These are phyloP conservation scores for Rhododendron kiyosumense DNA, from an alignment of 148 eudicot species.

Conservation along the genomic window DNA sequence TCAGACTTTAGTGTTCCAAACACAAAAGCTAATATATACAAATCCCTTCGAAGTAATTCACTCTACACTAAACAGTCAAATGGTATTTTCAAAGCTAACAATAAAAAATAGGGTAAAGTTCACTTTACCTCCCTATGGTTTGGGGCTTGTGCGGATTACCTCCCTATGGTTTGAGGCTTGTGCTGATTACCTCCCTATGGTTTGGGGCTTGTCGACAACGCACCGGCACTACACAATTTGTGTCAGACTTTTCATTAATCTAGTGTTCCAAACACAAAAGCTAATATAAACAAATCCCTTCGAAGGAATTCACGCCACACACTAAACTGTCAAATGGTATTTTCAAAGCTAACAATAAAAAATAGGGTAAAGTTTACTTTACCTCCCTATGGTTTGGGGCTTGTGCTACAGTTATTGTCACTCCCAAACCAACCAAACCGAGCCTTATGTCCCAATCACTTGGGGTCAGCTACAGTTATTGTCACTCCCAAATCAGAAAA, in stretches of 20 bases:
- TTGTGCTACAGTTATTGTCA: no score
- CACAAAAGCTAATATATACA: not conserved
- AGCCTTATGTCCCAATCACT: no score
- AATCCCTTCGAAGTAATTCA: not conserved
- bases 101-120: not conserved
- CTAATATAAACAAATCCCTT: not conserved
- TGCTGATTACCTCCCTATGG: not conserved
- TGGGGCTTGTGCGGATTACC: no score
- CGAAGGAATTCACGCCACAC: not conserved
- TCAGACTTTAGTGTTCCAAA: not conserved
- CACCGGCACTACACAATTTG: not conserved
- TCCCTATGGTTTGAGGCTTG: no score
- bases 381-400: not conserved
- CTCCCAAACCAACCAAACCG: no score
- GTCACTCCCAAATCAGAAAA: no score
- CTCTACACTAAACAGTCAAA: not conserved
- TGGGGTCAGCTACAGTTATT: no score
- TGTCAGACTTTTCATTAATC: not conserved
- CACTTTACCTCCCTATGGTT: not conserved
- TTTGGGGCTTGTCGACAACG: not conserved
- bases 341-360: not conserved
- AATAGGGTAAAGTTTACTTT: not conserved
- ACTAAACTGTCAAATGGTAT: not conserved
- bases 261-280: not conserved
- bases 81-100: not conserved